A percentile compares a stretch with the other conserved stretches of the same genome.
Evolutionary conservation across 1,284 basidiomycete species (phyloP).

Genomic region (Microbotryum silenes-acaulis): DNA sequence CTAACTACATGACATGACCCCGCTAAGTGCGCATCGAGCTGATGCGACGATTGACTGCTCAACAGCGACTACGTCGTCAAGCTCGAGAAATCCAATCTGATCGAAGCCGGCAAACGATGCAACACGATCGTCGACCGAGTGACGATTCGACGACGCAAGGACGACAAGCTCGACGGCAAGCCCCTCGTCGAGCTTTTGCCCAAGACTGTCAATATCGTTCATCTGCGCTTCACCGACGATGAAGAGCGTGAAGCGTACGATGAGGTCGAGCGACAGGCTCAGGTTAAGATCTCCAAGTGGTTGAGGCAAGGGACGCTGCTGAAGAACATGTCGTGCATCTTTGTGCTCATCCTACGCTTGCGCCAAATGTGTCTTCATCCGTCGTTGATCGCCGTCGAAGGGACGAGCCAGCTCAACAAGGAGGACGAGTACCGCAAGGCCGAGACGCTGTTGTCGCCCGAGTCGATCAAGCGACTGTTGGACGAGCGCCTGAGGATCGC

Average conservation of each 20-base stretch:
- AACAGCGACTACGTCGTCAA: neutral
- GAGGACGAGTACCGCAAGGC: conserved; percentile 16
- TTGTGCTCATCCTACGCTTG: conserved; percentile 64
- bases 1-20: conserved; percentile 54
- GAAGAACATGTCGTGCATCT: conserved; percentile 69
- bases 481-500: conserved; percentile 2
- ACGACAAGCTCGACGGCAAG: conserved; percentile 69
- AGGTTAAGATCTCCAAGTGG: conserved; percentile 53
- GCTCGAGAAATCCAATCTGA: conserved; percentile 19
- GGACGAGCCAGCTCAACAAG: neutral
- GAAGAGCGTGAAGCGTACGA: conserved; percentile 74
- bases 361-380: conserved; percentile 68
- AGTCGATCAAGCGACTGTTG: conserved; percentile 4
- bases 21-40: conserved; percentile 53
- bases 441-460: conserved; percentile 29
- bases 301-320: conserved; percentile 37
- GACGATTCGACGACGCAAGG: conserved; percentile 68
- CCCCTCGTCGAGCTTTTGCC: conserved; percentile 76
- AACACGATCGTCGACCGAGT: neutral
- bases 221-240: conserved; percentile 49
- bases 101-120: conserved; percentile 72
- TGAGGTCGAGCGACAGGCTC: conserved; percentile 64
- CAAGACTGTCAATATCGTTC: conserved; percentile 53
- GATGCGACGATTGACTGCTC: conserved; percentile 12
- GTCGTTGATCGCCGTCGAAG: conserved; percentile 50